phyloP scores from a whole-genome alignment of 345 rosid species.

The Erysimum cheiranthoides region DNA sequence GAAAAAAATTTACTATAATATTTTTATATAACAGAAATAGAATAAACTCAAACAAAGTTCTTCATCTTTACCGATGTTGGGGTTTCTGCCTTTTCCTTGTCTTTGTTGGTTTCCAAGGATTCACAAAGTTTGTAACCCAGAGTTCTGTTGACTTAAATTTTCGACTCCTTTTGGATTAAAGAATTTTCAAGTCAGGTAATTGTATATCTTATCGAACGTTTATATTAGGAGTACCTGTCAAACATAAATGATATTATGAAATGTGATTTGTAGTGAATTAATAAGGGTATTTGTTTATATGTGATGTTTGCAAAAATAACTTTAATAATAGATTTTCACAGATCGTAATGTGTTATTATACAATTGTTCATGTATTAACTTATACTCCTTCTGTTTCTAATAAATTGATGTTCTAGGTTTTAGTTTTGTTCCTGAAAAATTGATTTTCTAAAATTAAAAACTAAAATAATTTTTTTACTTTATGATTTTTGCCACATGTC shows the following conservation, averaged over 20 bases:
- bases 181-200: conserved; percentile 3
- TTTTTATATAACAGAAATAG: not conserved
- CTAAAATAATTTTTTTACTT: no score
- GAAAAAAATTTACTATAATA: not conserved
- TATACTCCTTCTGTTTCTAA: no score
- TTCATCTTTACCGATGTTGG: not conserved
- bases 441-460: no score
- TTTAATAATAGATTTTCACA: not conserved
- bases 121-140: not conserved
- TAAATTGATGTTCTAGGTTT: no score
- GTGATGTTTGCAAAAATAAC: conserved; percentile 11
- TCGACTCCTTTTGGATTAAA: not conserved
- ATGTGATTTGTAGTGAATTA: not conserved
- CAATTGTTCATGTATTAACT: not conserved
- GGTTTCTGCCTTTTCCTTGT: not conserved
- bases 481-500: no score
- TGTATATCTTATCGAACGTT: not conserved
- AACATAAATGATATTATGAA: not conserved
- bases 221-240: not conserved
- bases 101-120: conserved; percentile 10
- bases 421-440: no score
- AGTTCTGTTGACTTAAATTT: conserved; percentile 1
- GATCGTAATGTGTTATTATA: conserved; percentile 14
- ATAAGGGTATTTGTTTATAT: not conserved
- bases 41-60: not conserved